A percentile compares a stretch with the other conserved stretches of the same genome.
These are phyloP conservation scores for Quercus variabilis DNA, from an alignment of 306 rosid genomes.

Conservation along the genomic window DNA sequence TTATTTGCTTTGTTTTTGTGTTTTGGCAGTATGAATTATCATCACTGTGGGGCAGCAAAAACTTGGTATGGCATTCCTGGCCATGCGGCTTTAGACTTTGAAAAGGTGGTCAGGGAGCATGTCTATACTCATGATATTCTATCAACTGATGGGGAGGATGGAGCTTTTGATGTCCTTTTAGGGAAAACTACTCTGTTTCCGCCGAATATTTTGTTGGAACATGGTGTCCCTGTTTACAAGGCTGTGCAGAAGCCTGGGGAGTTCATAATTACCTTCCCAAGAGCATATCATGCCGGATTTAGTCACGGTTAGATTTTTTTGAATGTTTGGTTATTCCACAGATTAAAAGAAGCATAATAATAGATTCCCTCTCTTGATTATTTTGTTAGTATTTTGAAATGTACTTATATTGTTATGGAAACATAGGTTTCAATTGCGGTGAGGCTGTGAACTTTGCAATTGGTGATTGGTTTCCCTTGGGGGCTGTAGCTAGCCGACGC, in stretches of 20 bases:
- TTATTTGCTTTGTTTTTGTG: conserved; percentile 13
- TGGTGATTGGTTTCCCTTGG: conserved; percentile 94
- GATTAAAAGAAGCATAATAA: background rate
- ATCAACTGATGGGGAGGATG: conserved; percentile 80
- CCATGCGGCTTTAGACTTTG: conserved; percentile 84
- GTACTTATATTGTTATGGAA: background rate
- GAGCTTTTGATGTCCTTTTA: conserved; percentile 86
- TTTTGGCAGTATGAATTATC: conserved; percentile 84
- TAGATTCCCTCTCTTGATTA: conserved; percentile 7
- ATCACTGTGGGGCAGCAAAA: conserved; percentile 96
- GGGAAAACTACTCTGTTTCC: conserved; percentile 98
- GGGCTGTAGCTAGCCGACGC: conserved; percentile 85
- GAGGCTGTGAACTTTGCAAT: conserved; percentile 98
- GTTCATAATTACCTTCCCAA: conserved; percentile 85
- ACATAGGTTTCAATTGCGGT: conserved; percentile 91
- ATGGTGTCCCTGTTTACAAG: conserved; percentile 79
- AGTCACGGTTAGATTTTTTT: conserved; percentile 70
- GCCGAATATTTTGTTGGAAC: conserved; percentile 79
- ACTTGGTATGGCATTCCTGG: conserved; percentile 99
- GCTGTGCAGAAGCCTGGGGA: conserved; percentile 98
- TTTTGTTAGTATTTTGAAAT: background rate
- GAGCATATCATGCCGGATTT: conserved; percentile 96
- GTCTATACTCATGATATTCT: conserved; percentile 81
- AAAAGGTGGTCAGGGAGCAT: conserved; percentile 78
- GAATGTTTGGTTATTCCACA: background rate